phyloP scores from a whole-genome alignment of 352 stramenopile species.

The Globisporangium acanthophoron region DNA sequence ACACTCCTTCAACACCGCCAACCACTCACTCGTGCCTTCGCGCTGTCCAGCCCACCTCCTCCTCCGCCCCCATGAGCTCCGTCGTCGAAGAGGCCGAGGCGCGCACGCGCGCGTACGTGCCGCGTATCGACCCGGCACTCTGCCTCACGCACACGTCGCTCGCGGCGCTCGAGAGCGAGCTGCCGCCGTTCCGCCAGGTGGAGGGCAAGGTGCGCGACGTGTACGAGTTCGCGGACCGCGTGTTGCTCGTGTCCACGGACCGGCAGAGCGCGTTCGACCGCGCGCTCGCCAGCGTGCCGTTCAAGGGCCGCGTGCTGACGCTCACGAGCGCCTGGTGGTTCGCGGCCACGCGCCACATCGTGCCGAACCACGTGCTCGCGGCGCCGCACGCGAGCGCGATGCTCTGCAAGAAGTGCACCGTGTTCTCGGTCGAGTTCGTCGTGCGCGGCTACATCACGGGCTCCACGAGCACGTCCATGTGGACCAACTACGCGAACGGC shows the following conservation, averaged over 20 bases:
- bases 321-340: conserved; percentile 96
- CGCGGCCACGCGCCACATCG: conserved; percentile 92
- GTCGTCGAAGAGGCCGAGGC: conserved; percentile 43
- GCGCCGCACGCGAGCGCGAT: conserved; percentile 94
- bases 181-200: conserved; percentile 54
- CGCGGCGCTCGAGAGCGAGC: conserved; percentile 20
- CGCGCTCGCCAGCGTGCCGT: conserved; percentile 93
- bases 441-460: conserved; percentile 96
- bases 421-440: conserved; percentile 99
- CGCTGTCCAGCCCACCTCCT: neutral
- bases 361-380: conserved; percentile 96
- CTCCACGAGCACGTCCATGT: conserved; percentile 98
- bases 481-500: conserved; percentile 98
- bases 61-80: conserved; percentile 27
- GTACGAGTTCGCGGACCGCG: conserved; percentile 82
- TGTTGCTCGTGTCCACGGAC: conserved; percentile 98
- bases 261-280: conserved; percentile 98
- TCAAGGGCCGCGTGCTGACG: conserved; percentile 97
- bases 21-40: neutral
- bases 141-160: conserved; percentile 58
- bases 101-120: conserved; percentile 67
- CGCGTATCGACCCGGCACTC: conserved; percentile 39
- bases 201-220: conserved; percentile 90
- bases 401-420: conserved; percentile 94
- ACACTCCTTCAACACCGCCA: neutral